Evolutionary conservation across 2,329 filamentous ascomycete genomes (phyloP), one percentile per base, ranked within the genome.

Genomic region (Parastagonospora avenae): DNA sequence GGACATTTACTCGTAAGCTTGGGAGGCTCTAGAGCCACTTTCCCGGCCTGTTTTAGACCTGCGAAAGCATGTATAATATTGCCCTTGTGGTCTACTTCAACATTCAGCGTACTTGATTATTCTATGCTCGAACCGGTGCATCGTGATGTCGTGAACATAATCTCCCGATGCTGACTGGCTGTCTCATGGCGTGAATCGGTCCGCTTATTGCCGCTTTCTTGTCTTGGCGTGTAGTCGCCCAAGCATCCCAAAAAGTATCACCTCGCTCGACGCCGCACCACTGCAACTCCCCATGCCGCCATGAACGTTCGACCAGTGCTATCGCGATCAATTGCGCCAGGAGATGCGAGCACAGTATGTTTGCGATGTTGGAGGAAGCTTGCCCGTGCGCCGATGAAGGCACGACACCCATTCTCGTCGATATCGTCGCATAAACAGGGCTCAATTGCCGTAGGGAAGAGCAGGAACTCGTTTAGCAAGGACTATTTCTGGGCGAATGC

Each of bases 401-500:
- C 55, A 48, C 62, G 63, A 38, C 68, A 62, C 32, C 46, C 61
- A 31, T 68, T 73, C 52, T 71, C 70, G 30, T 63, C 61, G 30
- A 54, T 62, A 6, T 50, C 60, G 10, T 54, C 68, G 9, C 47
- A 59, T 44, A 61, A 60, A 54, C 62, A 68, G 41, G 63, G 68
- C 42, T 67, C 65, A 42, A 60, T 67, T 52, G 63, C 65, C 10
- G 54, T 60, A 11, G 64, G 63, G 14, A 68, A 65, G 60, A 64
- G 62, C 37, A 61, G 65, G 54, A 68, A 52, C 38, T 46, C 66
- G 11, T 73, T 75, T 53, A 61, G 57, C 54, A 72, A 67, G 46
- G 70, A 73, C 52, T 76, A 75, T 55, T 75, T 76, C 49, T 72
- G 70, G 63, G 63, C 70, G 33, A 76, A 76, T 50, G 53, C 67